Evolutionary conservation across 208 protist species (phyloP), one percentile per base, ranked within the genome.

Genomic region (Acanthamoeba sp.): DNA sequence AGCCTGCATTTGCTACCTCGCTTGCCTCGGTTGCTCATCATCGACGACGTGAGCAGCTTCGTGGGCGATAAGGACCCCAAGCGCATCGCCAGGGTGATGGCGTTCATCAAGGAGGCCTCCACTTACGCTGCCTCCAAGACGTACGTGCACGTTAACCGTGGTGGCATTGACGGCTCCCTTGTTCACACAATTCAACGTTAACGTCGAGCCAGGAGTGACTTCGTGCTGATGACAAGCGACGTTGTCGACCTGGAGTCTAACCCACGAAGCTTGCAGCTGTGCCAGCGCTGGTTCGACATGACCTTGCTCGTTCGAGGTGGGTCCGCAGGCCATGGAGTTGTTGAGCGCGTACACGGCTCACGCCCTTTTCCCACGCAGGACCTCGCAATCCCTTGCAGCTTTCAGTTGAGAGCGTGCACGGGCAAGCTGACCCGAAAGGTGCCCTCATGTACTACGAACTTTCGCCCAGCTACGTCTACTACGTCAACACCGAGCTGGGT

Each of bases 41-140:
- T 88, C 18, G 80, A 88, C 52, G 80, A 88, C 45, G 10, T 88
- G 18, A 64, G 42, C 42, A 45, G 32, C 50, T 88, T 88, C 42
- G 29, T 55, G 6, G 42, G 50, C 29, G 80, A 88, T 45, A 88
- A 88, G 52, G 80, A 88, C 29, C 42, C 52, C 24, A 64, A 64
- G 29, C 80, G 80, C 29, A 36, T 88, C 29, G 80, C 80, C 7
- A 88, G 32, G 45, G n/a, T 88, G 52, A 64, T 88, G 80, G 80
- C 80, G 32, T 88, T 88, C 50, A 88, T 88, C 80, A 88, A 88
- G 52, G 80, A 88, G 27, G 52, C 80, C 32, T 40, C 80, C 42
- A 42, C 42, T 27, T 88, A n/a, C 36, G 42, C 52, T 10, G 80
- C 80, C 32, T 62, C 50, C 24, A 55, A 88, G 62, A 2, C 42